These are phyloP conservation scores for Fusarium cicatricum DNA, from an alignment of 2,329 filamentous ascomycete species.

Conservation along the genomic window DNA sequence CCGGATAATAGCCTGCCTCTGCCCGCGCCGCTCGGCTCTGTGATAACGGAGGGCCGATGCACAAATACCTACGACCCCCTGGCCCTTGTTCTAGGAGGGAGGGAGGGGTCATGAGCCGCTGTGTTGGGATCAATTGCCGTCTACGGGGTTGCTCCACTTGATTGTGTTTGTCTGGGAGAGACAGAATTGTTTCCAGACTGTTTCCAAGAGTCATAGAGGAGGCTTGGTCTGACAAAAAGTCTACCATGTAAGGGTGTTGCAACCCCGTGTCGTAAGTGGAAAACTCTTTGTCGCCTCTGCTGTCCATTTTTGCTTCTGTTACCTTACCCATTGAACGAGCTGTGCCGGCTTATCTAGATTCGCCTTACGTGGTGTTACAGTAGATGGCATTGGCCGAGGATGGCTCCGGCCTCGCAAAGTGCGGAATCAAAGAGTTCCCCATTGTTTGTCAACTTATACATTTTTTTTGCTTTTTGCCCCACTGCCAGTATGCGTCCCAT, in stretches of 20 bases:
- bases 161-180: not conserved
- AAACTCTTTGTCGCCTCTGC: not conserved
- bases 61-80: constrained; percentile 1
- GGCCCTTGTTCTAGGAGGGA: not conserved
- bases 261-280: not conserved
- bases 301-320: not conserved
- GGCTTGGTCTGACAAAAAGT: not conserved
- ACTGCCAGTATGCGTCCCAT: constrained; percentile 25
- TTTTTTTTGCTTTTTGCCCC: constrained; percentile 15
- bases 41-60: constrained; percentile 17
- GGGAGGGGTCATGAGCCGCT: not conserved
- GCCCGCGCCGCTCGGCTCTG: constrained; percentile 40
- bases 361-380: not conserved
- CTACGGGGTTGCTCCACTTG: not conserved
- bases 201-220: constrained; percentile 2
- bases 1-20: constrained; percentile 39
- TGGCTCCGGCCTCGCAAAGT: constrained; percentile 1
- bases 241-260: no score
- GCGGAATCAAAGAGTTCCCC: constrained; percentile 15
- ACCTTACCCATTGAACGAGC: not conserved
- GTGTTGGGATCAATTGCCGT: not conserved
- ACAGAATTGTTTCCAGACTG: constrained; percentile 10
- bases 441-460: constrained; percentile 2
- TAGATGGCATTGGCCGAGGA: constrained; percentile 6
- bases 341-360: not conserved